Base-by-base conservation (phyloP, 768 basidiomycete genomes). In the Kwoniella dejecticola region DNA sequence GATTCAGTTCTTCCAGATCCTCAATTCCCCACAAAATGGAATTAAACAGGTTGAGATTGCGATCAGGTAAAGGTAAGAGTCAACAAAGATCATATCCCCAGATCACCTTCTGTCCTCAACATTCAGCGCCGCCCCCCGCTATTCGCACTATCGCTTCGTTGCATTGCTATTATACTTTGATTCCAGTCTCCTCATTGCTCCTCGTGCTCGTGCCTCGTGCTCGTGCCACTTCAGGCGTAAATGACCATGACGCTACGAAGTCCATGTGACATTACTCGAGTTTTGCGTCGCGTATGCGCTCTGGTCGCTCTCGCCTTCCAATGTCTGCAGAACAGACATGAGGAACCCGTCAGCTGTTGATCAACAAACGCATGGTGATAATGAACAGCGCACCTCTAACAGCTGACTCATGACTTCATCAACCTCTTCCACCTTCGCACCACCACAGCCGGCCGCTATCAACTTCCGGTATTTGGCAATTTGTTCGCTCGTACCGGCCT, bases 371-470 rank as follows among this genome's bases (percentile, higher is more conserved):
- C n/a, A n/a, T n/a, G n/a, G n/a, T n/a, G n/a, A n/a, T n/a, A n/a
- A n/a, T n/a, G n/a, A n/a, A n/a, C 17, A n/a, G 59, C 75, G 70
- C 56, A 77, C 77, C 85, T 95, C 91, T 17, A 93, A 82, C 41
- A 98, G 80, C 83, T 89, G 88, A 24, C 85, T 86, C 62, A 96
- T 82, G 4, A 93, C 87, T 62, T 85, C 85, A 71, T 97, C 94
- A 36, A 97, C 89, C 63, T 97, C 93, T n/a, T 85, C 82, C 1
- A 89, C 86, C 2, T 88, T 85, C 29, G 93, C 30, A 0, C 90
- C 89, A 23, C 91, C 91, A 80, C 91, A 95, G 0, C 91, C 93
- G 15, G 91, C 87, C 30, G 89, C 88, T 70, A 99, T 93, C 52
- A 99, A 79, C 64, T 88, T 83, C 68, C 93, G 82, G 77, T 97